Percentiles rank a stretch among this genome's conserved stretches.
Conservation (phyloP, 108 stramenopile genomes). For the Nitzschia putrida region DNA sequence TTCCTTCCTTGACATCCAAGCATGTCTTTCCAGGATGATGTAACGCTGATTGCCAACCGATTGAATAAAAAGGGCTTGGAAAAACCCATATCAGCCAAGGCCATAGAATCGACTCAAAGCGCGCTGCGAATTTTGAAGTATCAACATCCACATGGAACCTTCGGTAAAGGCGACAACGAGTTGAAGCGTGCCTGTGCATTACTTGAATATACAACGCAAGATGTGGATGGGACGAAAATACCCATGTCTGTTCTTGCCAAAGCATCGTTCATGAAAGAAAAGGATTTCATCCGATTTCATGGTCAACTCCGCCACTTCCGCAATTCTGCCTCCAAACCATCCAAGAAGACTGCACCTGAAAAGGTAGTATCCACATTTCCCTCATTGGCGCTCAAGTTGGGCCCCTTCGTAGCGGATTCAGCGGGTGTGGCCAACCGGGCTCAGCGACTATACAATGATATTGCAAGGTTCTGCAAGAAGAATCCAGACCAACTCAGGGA, state of each 20-base stretch:
- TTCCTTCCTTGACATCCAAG: too few relatives aligned
- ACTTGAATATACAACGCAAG: constrained; percentile 39
- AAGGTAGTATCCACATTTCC: constrained; percentile 23
- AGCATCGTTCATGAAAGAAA: constrained; percentile 34
- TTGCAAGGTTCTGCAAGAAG: background rate
- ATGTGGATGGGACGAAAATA: constrained; percentile 17
- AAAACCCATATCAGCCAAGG: background rate
- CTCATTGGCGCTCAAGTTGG: constrained; percentile 38
- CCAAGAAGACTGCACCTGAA: background rate
- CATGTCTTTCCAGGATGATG: constrained; percentile 21
- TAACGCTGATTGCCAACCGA: constrained; percentile 16
- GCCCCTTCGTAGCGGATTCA: constrained; percentile 36
- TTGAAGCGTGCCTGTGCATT: constrained; percentile 35
- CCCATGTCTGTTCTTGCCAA: constrained; percentile 32
- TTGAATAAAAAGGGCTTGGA: constrained; percentile 6
- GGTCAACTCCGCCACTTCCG: constrained; percentile 38
- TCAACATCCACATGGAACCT: constrained; percentile 23
- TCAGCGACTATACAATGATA: constrained; percentile 22
- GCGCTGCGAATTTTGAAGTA: constrained; percentile 29
- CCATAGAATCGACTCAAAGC: constrained; percentile 23
- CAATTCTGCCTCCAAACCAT: background rate
- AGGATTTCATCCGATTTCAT: constrained; percentile 36
- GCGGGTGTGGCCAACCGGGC: constrained; percentile 32
- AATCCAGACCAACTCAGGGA: constrained; percentile 36
- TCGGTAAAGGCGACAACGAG: constrained; percentile 40